phyloP scores from a whole-genome alignment of 2,329 filamentous ascomycete genomes.

The Reticulascus tulasneorum region DNA sequence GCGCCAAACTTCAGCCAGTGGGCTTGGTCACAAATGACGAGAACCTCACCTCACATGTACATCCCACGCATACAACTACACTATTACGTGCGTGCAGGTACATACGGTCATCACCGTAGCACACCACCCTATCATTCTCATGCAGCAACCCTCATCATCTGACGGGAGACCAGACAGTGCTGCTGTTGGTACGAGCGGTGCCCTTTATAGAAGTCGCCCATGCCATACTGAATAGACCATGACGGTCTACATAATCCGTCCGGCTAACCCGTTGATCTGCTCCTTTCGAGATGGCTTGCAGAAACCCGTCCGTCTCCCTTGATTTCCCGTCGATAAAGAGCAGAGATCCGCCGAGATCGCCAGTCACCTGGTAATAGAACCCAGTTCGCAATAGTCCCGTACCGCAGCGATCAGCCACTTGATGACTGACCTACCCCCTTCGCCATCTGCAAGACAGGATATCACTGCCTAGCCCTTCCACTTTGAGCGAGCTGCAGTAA shows the following conservation, averaged over 20 bases:
- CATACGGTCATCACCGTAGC: no score
- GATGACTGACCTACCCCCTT: no score
- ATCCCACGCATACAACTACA: no score
- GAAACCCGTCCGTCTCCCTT: constrained; percentile 4
- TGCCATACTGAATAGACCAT: no score
- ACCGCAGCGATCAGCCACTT: constrained; percentile 11
- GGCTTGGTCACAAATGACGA: no score
- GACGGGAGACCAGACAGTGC: constrained; percentile 5
- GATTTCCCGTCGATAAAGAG: no score
- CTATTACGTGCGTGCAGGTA: no score
- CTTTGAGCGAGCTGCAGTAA: constrained; percentile 11
- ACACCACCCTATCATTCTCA: constrained; percentile 8
- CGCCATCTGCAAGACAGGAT: background rate
- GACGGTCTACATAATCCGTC: no score
- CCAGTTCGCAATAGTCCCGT: constrained; percentile 5
- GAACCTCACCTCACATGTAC: no score
- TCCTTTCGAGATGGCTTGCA: constrained; percentile 6
- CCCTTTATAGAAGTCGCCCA: no score
- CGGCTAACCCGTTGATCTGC: constrained; percentile 9
- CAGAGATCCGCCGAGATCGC: constrained; percentile 9
- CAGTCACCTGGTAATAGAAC: constrained; percentile 2
- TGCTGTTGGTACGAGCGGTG: no score
- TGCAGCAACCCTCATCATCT: constrained; percentile 10
- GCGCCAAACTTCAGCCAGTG: no score
- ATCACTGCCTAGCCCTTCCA: constrained; percentile 4